A percentile compares a stretch with the other conserved stretches of the same genome.
These are phyloP conservation scores for Closterium sp. DNA, from an alignment of 139 green algal species.

Conservation along the genomic window DNA sequence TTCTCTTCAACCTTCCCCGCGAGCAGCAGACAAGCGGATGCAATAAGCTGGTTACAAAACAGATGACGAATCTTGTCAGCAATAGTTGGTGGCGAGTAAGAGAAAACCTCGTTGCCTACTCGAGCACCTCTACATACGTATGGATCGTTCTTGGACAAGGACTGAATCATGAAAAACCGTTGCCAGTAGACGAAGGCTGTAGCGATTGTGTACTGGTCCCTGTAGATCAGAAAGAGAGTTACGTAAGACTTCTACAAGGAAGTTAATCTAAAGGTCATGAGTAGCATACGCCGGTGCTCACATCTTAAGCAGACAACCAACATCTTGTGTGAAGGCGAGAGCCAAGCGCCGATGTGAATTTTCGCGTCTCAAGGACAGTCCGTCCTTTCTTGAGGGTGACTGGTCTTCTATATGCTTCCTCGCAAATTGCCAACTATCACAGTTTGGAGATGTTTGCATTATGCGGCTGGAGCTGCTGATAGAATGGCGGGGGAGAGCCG, in stretches of 20 bases:
- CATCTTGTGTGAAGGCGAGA: conserved; percentile 8
- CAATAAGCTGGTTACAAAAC: conserved; percentile 17
- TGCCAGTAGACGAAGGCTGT: conserved; percentile 42
- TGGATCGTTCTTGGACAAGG: conserved; percentile 35
- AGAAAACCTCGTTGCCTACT: background rate
- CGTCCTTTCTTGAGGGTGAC: conserved; percentile 23
- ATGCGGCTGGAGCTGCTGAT: background rate
- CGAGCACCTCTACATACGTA: conserved; percentile 7
- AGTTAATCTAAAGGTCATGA: background rate
- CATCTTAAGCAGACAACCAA: conserved; percentile 28
- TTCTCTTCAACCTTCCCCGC: conserved; percentile 45
- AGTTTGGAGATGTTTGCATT: background rate
- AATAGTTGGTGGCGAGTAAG: background rate
- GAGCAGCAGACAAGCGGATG: conserved; percentile 20
- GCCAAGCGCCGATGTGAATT: background rate
- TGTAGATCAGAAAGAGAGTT: background rate
- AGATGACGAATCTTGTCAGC: background rate
- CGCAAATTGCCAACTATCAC: conserved; percentile 13
- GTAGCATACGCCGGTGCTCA: background rate
- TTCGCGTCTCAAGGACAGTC: conserved; percentile 10
- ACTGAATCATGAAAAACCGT: conserved; percentile 37
- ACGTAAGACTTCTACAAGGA: background rate
- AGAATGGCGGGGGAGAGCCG: background rate
- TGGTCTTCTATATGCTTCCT: conserved; percentile 13
- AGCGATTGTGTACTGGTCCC: conserved; percentile 28